A percentile compares a stretch with the other conserved stretches of the same genome.
These are phyloP conservation scores for Tolypocladium cylindrosporum DNA, from an alignment of 2,329 filamentous ascomycete species.

Conservation along the genomic window DNA sequence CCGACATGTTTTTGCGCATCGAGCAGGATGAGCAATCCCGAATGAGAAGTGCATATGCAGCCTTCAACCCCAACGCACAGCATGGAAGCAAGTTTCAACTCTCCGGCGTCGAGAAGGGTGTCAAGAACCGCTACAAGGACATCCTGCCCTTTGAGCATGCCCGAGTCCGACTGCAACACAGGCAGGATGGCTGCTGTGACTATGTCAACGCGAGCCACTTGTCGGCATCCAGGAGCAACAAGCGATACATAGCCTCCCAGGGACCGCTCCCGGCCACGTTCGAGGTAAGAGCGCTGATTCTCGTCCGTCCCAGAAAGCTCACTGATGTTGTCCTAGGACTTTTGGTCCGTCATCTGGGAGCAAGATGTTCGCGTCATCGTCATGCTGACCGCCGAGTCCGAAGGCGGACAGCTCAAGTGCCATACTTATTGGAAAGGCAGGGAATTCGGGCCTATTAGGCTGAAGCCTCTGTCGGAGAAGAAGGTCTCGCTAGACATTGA, in stretches of 20 bases:
- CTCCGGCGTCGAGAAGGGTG: slow-evolving; percentile 87
- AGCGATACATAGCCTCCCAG: slow-evolving; percentile 91
- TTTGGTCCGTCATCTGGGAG: slow-evolving; percentile 97
- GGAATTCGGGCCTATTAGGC: slow-evolving; percentile 66
- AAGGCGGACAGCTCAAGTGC: slow-evolving; percentile 89
- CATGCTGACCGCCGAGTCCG: slow-evolving; percentile 90
- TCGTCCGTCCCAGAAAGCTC: not conserved
- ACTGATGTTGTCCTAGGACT: slow-evolving; percentile 54
- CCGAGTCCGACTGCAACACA: slow-evolving; percentile 66
- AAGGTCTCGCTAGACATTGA: slow-evolving; percentile 67
- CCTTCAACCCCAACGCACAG: slow-evolving; percentile 30
- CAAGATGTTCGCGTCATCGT: slow-evolving; percentile 91
- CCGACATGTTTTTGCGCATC: slow-evolving; percentile 73
- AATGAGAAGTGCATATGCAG: slow-evolving; percentile 71
- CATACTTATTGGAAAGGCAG: slow-evolving; percentile 84
- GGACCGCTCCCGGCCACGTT: slow-evolving; percentile 89
- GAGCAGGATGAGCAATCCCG: slow-evolving; percentile 79
- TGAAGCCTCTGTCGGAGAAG: slow-evolving; percentile 73
- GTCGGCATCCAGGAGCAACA: slow-evolving; percentile 70
- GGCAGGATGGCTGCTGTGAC: slow-evolving; percentile 63
- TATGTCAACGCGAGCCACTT: slow-evolving; percentile 94
- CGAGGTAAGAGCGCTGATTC: slow-evolving; percentile 50
- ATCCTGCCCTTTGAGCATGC: slow-evolving; percentile 95
- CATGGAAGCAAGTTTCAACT: slow-evolving; percentile 50
- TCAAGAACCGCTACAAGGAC: slow-evolving; percentile 95